Evolutionary conservation across 2,329 filamentous ascomycete genomes (phyloP), one percentile per base, ranked within the genome.

Genomic region (Graphium sp.): DNA sequence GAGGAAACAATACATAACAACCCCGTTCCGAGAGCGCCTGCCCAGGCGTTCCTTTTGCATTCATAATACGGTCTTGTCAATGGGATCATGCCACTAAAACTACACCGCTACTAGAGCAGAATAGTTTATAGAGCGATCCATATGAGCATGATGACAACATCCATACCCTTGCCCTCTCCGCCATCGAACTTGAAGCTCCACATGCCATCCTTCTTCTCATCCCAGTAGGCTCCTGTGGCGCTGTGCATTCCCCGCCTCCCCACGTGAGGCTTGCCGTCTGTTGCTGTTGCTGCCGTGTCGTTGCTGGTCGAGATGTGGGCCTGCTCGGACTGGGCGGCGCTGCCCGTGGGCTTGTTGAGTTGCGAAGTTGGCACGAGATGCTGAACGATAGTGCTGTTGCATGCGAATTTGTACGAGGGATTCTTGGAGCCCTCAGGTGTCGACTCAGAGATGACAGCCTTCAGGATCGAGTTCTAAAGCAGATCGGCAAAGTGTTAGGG

Each of bases 361-460:
- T 68, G 58, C 18, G 70, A 67, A 9, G 70, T 75, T 31, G 76
- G 69, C 13, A 77, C 70, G 19, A 87, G 63, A 59, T 95, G 87
- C 61, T 98, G 87, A 41, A 95, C 91, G 48, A 95, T 94, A 39
- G 87, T 95, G 62, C 82, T 91, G 66, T 93, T 95, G 58, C 92
- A 84, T 41, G 84, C 82, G 58, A 87, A 95, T 56, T 95, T 95
- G 70, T 75, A 93, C 11, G 60, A 53, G 5, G 80, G 76, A 16
- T 68, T 58, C 17, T 61, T 54, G 35, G 61, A 58, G 35, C 62
- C 55, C 26, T 62, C 49, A 12, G 69, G 63, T 12, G 67, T 71
- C 28, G 76, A 74, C 48, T 85, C 79, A 39, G 75, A 74, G 52
- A 87, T 82, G 39, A 87, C 64, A 29, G 73, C 65, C 46, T 78